Conservation (phyloP, 768 basidiomycete genomes). For the Podaxis mareebaensis region DNA sequence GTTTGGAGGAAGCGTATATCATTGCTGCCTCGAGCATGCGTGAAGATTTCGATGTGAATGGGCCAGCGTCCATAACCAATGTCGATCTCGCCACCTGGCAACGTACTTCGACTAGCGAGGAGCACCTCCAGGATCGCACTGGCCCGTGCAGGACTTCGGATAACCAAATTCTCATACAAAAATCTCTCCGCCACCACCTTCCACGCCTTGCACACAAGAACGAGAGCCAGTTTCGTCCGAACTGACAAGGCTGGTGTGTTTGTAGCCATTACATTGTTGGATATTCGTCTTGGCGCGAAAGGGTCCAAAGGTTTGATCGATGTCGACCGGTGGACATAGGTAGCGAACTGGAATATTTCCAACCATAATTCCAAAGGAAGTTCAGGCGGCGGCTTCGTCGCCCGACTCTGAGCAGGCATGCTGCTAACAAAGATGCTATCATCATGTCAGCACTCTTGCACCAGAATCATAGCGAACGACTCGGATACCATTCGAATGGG, state of each 20-base stretch:
- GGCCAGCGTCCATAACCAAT: conserved; percentile 45
- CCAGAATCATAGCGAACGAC: not conserved
- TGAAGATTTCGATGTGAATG: conserved; percentile 48
- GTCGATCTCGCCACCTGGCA: conserved; percentile 2
- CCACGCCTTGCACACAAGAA: conserved; percentile 50
- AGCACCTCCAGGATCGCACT: conserved; percentile 37
- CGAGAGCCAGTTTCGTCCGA: conserved; percentile 50
- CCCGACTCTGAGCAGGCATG: conserved; percentile 16
- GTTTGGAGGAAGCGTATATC: conserved; percentile 39
- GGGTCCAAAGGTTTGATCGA: conserved; percentile 48
- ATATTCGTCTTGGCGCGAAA: conserved; percentile 40
- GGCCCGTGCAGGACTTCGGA: conserved; percentile 46
- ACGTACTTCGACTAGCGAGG: conserved; percentile 22
- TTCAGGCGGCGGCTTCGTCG: conserved; percentile 28
- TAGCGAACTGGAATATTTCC: conserved; percentile 58
- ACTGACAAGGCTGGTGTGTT: conserved; percentile 48
- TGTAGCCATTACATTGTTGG: conserved; percentile 44
- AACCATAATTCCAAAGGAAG: conserved; percentile 55
- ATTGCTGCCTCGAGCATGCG: conserved; percentile 41
- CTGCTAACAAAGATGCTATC: conserved; percentile 26
- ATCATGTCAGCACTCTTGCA: conserved; percentile 19
- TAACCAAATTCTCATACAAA: conserved; percentile 46
- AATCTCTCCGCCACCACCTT: conserved; percentile 40
- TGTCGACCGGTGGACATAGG: conserved; percentile 44
- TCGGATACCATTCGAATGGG: conserved; percentile 18